Evolutionary conservation across 1,284 basidiomycete genomes (phyloP), one percentile per base, ranked within the genome.

Genomic region (Austroboletus niveus): DNA sequence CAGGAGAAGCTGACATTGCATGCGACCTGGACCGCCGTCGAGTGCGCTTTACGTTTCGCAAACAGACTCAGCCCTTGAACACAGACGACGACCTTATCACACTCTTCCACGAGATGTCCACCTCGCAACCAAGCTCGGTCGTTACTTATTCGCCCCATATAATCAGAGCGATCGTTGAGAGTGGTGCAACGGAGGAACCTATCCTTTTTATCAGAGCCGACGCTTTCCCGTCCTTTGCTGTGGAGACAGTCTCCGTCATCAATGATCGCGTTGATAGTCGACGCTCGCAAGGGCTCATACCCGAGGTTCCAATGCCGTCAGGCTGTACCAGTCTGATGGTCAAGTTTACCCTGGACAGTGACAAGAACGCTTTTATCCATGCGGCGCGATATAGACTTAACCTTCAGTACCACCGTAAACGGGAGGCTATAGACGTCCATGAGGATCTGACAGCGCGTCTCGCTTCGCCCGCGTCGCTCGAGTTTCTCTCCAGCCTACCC

Each of bases 11-110:
- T 45, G 56, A 68, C 43, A 60, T 73, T 59, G 59, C 60, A 49
- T 73, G 69, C 54, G 60, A 71, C 53, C 48, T 67, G 35, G 62
- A 66, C 38, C 60, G 56, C n/a, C 69, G 47, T 30, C 43, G 51
- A 9, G 54, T 73, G 42, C 61, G 60, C 57, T 61, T 72, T 42
- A 59, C 62, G 47, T 49, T 69, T 59, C 49, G 55, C 57, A 54
- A 55, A 51, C 60, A 59, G 57, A 12, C 42, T 63, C 56, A 36
- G 36, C 47, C 15, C 29, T 45, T 54, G 55, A 1, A 24, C 10
- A 14, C 6, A 15, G 36, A 32, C 39, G 42, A 45, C 22, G 32
- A 38, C 6, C 0, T 53, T 12, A 0, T 51, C 52, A 22, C 32
- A 2, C 29, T 22, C 10, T 55, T 59, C 57, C 2, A 49, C 9